Conservation (phyloP, 2,329 filamentous ascomycete genomes). For the Xylariales sp. region DNA sequence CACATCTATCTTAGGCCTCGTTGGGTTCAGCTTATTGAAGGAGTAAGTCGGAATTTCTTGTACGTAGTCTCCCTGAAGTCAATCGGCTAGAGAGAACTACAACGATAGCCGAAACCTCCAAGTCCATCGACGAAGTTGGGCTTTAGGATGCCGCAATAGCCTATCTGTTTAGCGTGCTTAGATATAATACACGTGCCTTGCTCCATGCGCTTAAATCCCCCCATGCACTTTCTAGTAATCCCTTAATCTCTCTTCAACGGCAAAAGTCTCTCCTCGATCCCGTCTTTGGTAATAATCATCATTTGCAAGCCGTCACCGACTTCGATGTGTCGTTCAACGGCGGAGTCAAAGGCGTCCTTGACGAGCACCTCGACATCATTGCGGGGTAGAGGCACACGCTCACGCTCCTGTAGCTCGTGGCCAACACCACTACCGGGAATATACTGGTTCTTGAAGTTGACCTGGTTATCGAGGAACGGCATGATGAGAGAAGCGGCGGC, state of each 20-base stretch:
- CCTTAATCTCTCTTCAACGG: slow-evolving; percentile 89
- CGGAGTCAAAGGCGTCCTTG: slow-evolving; percentile 97
- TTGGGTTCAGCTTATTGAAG: neutral
- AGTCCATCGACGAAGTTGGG: slow-evolving; percentile 8
- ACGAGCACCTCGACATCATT: slow-evolving; percentile 86
- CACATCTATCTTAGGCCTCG: neutral
- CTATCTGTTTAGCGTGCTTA: slow-evolving; percentile 39
- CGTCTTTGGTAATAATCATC: slow-evolving; percentile 88
- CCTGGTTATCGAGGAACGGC: slow-evolving; percentile 99
- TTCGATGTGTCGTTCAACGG: slow-evolving; percentile 98
- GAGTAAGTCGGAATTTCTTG: neutral
- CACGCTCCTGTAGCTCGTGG: slow-evolving; percentile 79
- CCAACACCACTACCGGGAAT: slow-evolving; percentile 86
- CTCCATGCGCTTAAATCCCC: slow-evolving; percentile 36
- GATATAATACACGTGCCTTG: slow-evolving; percentile 32
- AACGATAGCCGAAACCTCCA: neutral
- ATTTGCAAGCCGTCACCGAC: slow-evolving; percentile 97
- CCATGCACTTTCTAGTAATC: slow-evolving; percentile 7
- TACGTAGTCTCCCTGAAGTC: slow-evolving; percentile 8
- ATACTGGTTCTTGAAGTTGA: slow-evolving; percentile 99
- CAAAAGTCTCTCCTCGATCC: slow-evolving; percentile 86
- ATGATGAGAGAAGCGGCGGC: slow-evolving; percentile 95
- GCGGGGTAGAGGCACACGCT: slow-evolving; percentile 75
- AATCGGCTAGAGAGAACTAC: slow-evolving; percentile 6
- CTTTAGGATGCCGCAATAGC: slow-evolving; percentile 28